Conservation (phyloP, 371 early-diverging fungal genomes). For the Parasitella parasitica region DNA sequence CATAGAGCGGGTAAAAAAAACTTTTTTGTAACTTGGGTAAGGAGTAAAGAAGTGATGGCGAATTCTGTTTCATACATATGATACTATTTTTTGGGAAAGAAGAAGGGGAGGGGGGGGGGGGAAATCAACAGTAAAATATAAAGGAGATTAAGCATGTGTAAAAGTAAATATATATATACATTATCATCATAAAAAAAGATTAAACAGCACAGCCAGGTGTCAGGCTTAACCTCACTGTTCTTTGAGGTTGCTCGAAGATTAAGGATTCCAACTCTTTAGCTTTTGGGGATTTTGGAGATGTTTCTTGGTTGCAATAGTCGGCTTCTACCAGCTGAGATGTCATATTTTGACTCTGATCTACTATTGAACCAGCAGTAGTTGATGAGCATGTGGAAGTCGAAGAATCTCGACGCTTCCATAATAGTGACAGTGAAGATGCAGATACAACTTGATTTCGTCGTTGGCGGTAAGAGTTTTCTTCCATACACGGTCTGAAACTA, state of each 20-base stretch:
- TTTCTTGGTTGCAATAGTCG: not conserved
- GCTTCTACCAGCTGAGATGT: not conserved
- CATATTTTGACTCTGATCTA: not conserved
- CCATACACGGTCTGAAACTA: constrained; percentile 3
- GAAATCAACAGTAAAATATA: not conserved
- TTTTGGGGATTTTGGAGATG: constrained; percentile 15
- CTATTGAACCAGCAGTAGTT: not conserved
- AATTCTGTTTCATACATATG: not conserved
- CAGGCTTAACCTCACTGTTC: constrained; percentile 25
- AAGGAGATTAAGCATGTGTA: not conserved
- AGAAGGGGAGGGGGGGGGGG: not conserved
- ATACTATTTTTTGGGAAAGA: not conserved
- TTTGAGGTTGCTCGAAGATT: constrained; percentile 30
- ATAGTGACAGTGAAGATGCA: constrained; percentile 5
- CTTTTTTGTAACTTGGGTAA: not conserved
- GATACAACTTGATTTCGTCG: constrained; percentile 12
- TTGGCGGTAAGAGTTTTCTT: constrained; percentile 3
- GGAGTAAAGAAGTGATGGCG: not conserved
- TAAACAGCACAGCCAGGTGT: constrained; percentile 27
- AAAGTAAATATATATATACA: not conserved
- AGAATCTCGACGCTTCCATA: constrained; percentile 24
- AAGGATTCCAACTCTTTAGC: constrained; percentile 29
- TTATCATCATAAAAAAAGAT: not conserved
- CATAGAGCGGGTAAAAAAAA: not conserved
- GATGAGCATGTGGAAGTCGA: constrained; percentile 8